Evolutionary conservation across 805 yeast species (phyloP), one percentile per base, ranked within the genome.

Genomic region (Cyberlindnera nakhonratchasimensis): DNA sequence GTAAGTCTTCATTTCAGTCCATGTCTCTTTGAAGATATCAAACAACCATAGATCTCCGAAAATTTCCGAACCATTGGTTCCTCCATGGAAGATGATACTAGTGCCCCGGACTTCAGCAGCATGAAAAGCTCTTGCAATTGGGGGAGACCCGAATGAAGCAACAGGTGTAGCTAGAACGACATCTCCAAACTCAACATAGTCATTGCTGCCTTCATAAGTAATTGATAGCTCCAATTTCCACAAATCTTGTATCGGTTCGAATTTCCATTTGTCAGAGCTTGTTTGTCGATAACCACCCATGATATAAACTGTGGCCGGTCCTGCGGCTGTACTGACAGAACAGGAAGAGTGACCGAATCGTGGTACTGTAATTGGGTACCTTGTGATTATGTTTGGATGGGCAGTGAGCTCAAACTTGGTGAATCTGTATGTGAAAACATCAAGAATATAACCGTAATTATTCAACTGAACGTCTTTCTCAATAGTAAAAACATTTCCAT

Each of bases 381-480:
- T 50, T n/a, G 56, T 53, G 26, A 50, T 43, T 29, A 57, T 48
- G 22, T 61, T 62, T 6, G 66, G 63, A 34, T 62, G 62, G 0
- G 66, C 64, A 4, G 53, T 53, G 5, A 66, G 46, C 26, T 65
- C 65, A 18, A 80, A 61, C 50, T 72, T 73, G 18, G 70, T 62
- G 55, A 82, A 84, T 20, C 60, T 67, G 36, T 69, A 63, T 1
- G 77, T 69, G 9, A 64, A 50, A 0, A 68, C 62, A 59, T 84
- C 87, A 24, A 84, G 63, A n/a, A 82, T 62, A 65, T 75, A 84
- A 0, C 75, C 80, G 29, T 71, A 66, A 38, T 70, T 70, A 54
- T 78, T 81, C 42, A 81, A 51, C 6, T 60, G 61, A 4, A 80
- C 63, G 21, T 67, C 64, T 48, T 72, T 70, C 33, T 70, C 65